These are phyloP conservation scores for Ophiostoma sp. DNA, from an alignment of 2,329 filamentous ascomycete genomes.

Conservation along the genomic window DNA sequence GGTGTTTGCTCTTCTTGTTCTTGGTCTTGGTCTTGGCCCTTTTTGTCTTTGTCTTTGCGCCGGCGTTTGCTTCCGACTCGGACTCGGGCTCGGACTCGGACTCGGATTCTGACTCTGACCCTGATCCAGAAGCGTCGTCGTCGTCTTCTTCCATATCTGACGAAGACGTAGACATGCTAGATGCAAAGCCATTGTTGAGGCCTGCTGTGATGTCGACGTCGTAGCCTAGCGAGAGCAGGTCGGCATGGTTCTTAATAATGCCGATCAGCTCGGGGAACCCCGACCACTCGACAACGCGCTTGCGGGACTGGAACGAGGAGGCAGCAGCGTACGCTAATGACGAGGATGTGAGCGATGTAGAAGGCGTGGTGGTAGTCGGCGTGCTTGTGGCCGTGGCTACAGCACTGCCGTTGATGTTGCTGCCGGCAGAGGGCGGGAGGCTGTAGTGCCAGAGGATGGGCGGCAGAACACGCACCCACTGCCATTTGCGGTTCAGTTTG, in stretches of 20 bases:
- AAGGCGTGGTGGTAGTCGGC: neutral
- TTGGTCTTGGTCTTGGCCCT: constrained; percentile 28
- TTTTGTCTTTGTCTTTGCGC: neutral
- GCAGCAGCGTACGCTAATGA: constrained; percentile 7
- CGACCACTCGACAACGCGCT: constrained; percentile 55
- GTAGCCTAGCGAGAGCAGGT: constrained; percentile 67
- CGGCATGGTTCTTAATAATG: constrained; percentile 70
- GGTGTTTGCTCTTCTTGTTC: constrained; percentile 13
- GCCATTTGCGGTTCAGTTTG: constrained; percentile 78
- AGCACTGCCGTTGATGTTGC: constrained; percentile 31
- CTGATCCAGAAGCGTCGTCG: neutral
- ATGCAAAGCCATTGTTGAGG: constrained; percentile 12
- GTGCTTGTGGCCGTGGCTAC: constrained; percentile 1
- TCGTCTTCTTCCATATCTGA: constrained; percentile 2
- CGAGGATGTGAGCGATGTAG: neutral
- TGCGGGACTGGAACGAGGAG: constrained; percentile 4
- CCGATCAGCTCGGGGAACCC: constrained; percentile 66
- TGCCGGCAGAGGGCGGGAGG: constrained; percentile 29
- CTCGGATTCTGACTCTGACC: constrained; percentile 23
- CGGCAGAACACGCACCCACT: constrained; percentile 75
- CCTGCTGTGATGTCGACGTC: constrained; percentile 55
- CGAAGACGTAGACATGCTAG: neutral
- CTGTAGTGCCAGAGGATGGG: constrained; percentile 77
- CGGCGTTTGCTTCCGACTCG: constrained; percentile 1
- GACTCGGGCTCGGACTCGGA: neutral